phyloP scores from a whole-genome alignment of 495 filamentous ascomycete species.

The Chaetomium cochliodes region DNA sequence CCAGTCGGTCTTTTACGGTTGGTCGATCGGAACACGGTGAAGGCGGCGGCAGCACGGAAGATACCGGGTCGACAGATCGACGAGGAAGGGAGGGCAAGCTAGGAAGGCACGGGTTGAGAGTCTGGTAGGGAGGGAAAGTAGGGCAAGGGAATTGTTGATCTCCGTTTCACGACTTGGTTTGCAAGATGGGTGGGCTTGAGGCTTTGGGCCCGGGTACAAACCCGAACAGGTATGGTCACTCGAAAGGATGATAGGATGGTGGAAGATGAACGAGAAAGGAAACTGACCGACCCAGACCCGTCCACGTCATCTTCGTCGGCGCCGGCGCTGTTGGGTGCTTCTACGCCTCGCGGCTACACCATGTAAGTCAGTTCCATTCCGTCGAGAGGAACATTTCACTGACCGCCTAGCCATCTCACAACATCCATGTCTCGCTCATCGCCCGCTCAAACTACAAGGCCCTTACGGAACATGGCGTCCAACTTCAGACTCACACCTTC shows the following conservation, averaged over 20 bases:
- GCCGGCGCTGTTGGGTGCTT: slow-evolving; percentile 60
- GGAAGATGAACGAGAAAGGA: neutral
- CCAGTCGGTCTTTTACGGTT: too few species aligned
- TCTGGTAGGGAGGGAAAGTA: too few species aligned
- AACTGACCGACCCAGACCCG: slow-evolving; percentile 37
- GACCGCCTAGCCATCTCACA: slow-evolving; percentile 38
- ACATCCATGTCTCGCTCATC: slow-evolving; percentile 48
- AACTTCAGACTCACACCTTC: slow-evolving; percentile 52
- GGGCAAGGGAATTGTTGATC: neutral
- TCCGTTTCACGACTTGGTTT: slow-evolving; percentile 8
- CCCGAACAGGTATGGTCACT: slow-evolving; percentile 28
- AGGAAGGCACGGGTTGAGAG: too few species aligned
- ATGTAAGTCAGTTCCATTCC: slow-evolving; percentile 34
- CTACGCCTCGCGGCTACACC: slow-evolving; percentile 56
- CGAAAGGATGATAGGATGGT: neutral
- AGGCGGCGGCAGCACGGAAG: too few species aligned
- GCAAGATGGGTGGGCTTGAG: slow-evolving; percentile 21
- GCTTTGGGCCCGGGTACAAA: slow-evolving; percentile 24
- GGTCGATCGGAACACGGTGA: too few species aligned
- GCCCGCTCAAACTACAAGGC: slow-evolving; percentile 57
- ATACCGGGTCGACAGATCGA: too few species aligned
- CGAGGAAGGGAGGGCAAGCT: too few species aligned
- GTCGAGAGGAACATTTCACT: neutral
- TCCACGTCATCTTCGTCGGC: slow-evolving; percentile 56
- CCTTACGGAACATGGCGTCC: slow-evolving; percentile 47